Conservation (phyloP, 179 eudicot genomes). For the Camellia oleifera region DNA sequence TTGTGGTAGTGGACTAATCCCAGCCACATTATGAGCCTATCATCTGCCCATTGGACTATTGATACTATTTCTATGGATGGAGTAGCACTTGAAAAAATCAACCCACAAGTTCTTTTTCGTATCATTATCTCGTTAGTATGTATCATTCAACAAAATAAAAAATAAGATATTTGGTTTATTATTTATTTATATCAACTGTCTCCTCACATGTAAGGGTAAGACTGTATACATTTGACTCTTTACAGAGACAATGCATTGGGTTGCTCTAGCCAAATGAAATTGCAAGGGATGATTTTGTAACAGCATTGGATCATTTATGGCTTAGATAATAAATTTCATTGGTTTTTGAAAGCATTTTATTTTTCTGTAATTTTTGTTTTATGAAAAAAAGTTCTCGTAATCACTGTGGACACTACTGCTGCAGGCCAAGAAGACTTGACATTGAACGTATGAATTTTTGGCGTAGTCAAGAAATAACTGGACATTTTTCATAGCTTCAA, state of each 20-base stretch:
- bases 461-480: not conserved
- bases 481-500: not conserved
- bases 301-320: not conserved
- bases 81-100: too few species aligned
- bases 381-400: not conserved
- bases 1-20: not conserved
- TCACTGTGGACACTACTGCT: not conserved
- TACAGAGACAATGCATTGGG: too few species aligned
- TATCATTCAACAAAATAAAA: too few species aligned
- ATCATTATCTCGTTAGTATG: too few species aligned
- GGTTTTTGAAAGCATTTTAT: not conserved
- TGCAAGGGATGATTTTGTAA: not conserved
- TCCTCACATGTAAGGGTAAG: too few species aligned
- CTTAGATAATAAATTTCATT: not conserved
- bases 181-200: not conserved
- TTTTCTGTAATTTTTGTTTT: not conserved
- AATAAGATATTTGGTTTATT: too few species aligned
- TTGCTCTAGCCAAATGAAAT: not conserved
- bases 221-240: too few species aligned
- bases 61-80: not conserved
- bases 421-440: constrained; percentile 16
- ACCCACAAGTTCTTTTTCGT: too few species aligned
- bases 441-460: not conserved
- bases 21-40: not conserved
- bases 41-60: not conserved